Conservation (phyloP, 306 rosid genomes). For the Dryas drummondii region DNA sequence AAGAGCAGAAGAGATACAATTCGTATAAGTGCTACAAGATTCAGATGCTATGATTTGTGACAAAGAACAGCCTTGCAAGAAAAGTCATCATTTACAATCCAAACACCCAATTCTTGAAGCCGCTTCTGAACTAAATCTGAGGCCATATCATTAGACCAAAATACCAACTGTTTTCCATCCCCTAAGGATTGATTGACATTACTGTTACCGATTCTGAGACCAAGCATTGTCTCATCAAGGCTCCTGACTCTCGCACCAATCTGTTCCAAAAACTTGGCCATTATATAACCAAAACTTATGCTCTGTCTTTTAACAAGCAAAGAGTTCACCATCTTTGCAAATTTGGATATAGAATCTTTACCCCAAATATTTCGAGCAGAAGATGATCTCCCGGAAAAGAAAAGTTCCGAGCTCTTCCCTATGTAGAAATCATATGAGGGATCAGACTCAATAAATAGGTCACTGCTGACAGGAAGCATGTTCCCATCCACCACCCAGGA, state of each 20-base stretch:
- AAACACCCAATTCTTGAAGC: slow-evolving; percentile 60
- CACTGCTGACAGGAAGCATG: slow-evolving; percentile 50
- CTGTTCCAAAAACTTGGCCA: slow-evolving; percentile 35
- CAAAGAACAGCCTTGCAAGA: slow-evolving; percentile 87
- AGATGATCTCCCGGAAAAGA: slow-evolving; percentile 51
- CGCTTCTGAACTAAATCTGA: slow-evolving; percentile 45
- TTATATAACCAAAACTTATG: slow-evolving; percentile 42
- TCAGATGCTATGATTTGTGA: slow-evolving; percentile 58
- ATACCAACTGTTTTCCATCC: slow-evolving; percentile 53
- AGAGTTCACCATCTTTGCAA: slow-evolving; percentile 41
- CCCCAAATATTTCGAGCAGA: slow-evolving; percentile 52
- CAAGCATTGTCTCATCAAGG: slow-evolving; percentile 38
- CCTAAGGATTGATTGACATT: slow-evolving; percentile 35
- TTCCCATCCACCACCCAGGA: slow-evolving; percentile 64
- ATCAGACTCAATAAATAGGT: slow-evolving; percentile 35
- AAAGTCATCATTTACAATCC: slow-evolving; percentile 61
- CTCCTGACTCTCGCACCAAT: slow-evolving; percentile 28
- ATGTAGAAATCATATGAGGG: slow-evolving; percentile 36
- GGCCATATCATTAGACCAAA: slow-evolving; percentile 53
- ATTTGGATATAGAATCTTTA: slow-evolving; percentile 33
- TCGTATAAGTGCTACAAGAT: background rate
- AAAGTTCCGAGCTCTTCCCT: slow-evolving; percentile 53
- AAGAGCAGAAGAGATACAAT: background rate
- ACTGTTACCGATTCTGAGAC: slow-evolving; percentile 36
- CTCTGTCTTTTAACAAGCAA: slow-evolving; percentile 33